A percentile compares a stretch with the other conserved stretches of the same genome.
Conservation (phyloP, 2,329 filamentous ascomycete species). For the Claviceps sp. region DNA sequence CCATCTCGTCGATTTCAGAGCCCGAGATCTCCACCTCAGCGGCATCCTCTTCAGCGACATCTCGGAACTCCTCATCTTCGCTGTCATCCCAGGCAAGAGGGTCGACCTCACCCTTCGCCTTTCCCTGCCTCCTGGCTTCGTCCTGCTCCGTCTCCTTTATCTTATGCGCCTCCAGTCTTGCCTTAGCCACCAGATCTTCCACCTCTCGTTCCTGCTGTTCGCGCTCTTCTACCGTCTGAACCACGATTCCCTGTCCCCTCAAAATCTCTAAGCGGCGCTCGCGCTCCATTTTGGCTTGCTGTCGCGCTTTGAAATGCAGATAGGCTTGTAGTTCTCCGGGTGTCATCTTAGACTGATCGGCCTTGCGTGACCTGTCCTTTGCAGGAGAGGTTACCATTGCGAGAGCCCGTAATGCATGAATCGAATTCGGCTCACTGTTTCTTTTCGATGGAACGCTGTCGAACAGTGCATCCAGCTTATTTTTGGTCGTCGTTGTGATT, state of each 20-base stretch:
- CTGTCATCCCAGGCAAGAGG: conserved; percentile 44
- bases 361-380: conserved; percentile 32
- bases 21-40: conserved; percentile 30
- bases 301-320: conserved; percentile 58
- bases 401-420: conserved; percentile 58
- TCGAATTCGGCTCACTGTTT: conserved; percentile 46
- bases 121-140: conserved; percentile 52
- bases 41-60: conserved; percentile 23
- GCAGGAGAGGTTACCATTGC: conserved; percentile 56
- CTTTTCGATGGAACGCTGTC: conserved; percentile 52
- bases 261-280: conserved; percentile 65
- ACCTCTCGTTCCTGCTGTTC: conserved; percentile 70
- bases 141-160: conserved; percentile 67
- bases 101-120: conserved; percentile 32
- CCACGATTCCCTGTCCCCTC: conserved; percentile 62
- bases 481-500: conserved; percentile 37
- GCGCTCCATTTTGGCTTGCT: conserved; percentile 67
- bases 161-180: conserved; percentile 59
- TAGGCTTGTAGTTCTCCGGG: conserved; percentile 53
- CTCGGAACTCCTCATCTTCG: conserved; percentile 37
- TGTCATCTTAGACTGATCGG: conserved; percentile 46
- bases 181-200: conserved; percentile 78
- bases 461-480: conserved; percentile 50
- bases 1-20: conserved; percentile 27
- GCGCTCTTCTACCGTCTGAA: conserved; percentile 78